A percentile compares a stretch with the other conserved stretches of the same genome.
Conservation (phyloP, 2,329 filamentous ascomycete genomes). For the Remersonia thermophila region DNA sequence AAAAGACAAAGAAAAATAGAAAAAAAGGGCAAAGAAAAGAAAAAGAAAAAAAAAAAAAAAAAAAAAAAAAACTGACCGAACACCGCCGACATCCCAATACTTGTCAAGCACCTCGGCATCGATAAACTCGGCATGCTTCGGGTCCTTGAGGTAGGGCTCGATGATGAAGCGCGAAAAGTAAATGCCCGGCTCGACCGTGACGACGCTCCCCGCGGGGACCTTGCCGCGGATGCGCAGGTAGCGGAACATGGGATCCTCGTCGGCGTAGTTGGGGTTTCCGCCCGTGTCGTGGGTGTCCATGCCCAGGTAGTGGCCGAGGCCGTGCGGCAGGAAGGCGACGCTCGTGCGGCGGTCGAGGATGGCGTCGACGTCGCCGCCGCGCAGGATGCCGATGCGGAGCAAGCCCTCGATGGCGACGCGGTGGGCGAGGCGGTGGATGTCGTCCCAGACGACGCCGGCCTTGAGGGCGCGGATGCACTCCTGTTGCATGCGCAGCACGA, state of each 20-base stretch:
- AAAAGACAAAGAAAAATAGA: too few relatives aligned
- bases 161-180: constrained; percentile 92
- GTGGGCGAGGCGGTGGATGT: constrained; percentile 70
- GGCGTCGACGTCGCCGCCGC: constrained; percentile 50
- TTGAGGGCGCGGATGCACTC: constrained; percentile 62
- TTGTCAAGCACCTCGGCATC: constrained; percentile 57
- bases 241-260: constrained; percentile 72
- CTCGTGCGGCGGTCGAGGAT: constrained; percentile 71
- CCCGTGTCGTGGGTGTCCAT: constrained; percentile 88
- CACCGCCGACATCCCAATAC: constrained; percentile 74
- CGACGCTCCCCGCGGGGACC: constrained; percentile 66
- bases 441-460: constrained; percentile 66
- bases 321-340: constrained; percentile 84
- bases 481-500: constrained; percentile 78
- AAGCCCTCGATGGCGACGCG: constrained; percentile 71
- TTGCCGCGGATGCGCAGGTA: constrained; percentile 71
- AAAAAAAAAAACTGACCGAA: constrained; percentile 51
- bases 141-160: constrained; percentile 61
- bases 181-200: constrained; percentile 90
- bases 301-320: constrained; percentile 79
- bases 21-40: too few relatives aligned
- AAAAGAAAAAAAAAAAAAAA: too few relatives aligned
- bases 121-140: constrained; percentile 64
- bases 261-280: constrained; percentile 64
- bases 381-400: constrained; percentile 61